Evolutionary conservation across 805 yeast genomes (phyloP).

Genomic region (Metschnikowia picachoensis): DNA sequence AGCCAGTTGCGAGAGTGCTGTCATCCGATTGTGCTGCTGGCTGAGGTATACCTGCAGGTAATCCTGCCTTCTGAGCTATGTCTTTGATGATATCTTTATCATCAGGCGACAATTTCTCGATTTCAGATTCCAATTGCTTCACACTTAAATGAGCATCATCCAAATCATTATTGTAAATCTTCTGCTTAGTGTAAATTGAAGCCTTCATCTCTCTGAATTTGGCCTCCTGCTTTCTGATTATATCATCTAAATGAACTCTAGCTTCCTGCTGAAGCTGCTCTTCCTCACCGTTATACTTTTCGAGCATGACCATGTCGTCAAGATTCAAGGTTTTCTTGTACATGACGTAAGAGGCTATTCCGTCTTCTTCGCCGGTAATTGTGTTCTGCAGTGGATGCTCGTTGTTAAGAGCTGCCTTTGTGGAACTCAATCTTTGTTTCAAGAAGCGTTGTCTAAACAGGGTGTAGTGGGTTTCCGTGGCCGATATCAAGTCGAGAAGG

Average conservation of each 20-base stretch:
- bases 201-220: conserved; percentile 62
- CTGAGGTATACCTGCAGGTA: conserved; percentile 5
- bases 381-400: conserved; percentile 5
- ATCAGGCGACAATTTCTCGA: conserved; percentile 14
- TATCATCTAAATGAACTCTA: conserved; percentile 21
- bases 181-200: conserved; percentile 52
- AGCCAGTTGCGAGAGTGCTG: conserved; percentile 14
- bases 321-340: conserved; percentile 15
- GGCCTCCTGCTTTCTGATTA: conserved; percentile 47
- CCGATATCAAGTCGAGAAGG: conserved; percentile 71
- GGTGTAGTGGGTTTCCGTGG: conserved; percentile 78
- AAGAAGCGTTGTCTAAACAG: conserved; percentile 59
- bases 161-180: conserved; percentile 51
- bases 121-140: conserved; percentile 30
- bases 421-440: conserved; percentile 37
- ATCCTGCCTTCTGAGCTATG: conserved; percentile 12
- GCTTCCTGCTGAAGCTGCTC: conserved; percentile 25
- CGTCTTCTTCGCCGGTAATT: conserved; percentile 16
- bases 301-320: conserved; percentile 14
- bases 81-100: conserved; percentile 14
- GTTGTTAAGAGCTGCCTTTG: conserved; percentile 4
- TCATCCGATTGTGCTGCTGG: conserved; percentile 12
- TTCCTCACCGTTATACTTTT: conserved; percentile 21
- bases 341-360: conserved; percentile 15
- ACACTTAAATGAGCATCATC: conserved; percentile 38